Evolutionary conservation across 345 rosid genomes (phyloP), one percentile per base, ranked within the genome.

Genomic region (Eucalyptus marginata): DNA sequence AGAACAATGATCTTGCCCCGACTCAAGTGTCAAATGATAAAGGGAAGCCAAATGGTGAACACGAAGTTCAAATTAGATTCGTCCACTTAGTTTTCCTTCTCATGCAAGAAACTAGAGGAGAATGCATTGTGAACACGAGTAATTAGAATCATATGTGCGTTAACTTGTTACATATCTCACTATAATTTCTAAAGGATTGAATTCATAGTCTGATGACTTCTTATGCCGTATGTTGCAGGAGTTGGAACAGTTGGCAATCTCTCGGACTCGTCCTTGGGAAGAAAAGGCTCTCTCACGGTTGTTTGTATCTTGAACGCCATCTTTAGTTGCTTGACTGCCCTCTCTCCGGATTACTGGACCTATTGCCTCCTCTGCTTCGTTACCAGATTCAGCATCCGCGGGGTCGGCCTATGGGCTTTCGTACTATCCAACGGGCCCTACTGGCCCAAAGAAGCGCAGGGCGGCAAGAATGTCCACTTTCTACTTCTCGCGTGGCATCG

Each of bases 301-400:
- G 99, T 97, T 4, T 96, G 97, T 92, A 54, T 96, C 88, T 66
- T 95, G 89, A 97, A 95, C 40, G 94, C 97, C 59, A 62, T 94
- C 83, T 95, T 96, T 49, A 98, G 99, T 24, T 93, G 95, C 89
- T 91, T 96, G 7, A 97, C 98, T 0, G 95, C 99, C 18, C 91
- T 95, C 5, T 92, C 99, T 36, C 3, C 99, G 9, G 90, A 94
- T 93, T 96, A 96, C 92, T 90, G 90, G 90, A 92, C 88, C 86
- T 96, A 97, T 86, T 92, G 94, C 85, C 52, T 93, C 14, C 96
- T 97, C 62, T 93, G 97, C 2, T 86, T 96, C 80, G 92, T 95
- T 12, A 97, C 99, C 1, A 97, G 99, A 27, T 94, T 96, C 91
- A 97, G 99, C 94, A 95, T 96, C 1, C 99, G 99, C 27, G 97